Percentiles rank a stretch among this genome's conserved stretches.
Evolutionary conservation across 2,329 filamentous ascomycete species (phyloP).

Genomic region (Exophiala viscosa): DNA sequence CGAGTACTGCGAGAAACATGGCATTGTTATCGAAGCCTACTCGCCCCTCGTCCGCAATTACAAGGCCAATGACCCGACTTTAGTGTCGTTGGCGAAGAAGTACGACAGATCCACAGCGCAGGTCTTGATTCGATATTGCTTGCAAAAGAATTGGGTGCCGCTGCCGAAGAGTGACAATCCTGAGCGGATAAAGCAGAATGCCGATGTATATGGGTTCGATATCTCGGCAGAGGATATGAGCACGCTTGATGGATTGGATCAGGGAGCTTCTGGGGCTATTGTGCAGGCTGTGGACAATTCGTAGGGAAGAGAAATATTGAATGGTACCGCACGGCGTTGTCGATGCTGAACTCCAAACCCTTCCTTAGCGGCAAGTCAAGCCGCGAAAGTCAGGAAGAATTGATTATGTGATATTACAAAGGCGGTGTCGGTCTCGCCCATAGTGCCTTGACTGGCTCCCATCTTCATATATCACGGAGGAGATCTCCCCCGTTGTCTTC

Average conservation of each 20-base stretch:
- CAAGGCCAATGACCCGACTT: slow-evolving; percentile 64
- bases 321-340: too few relatives aligned
- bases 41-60: slow-evolving; percentile 60
- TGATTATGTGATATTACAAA: too few relatives aligned
- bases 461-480: too few relatives aligned
- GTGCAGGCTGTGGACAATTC: slow-evolving; percentile 47
- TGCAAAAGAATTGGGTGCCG: slow-evolving; percentile 73
- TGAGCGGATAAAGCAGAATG: slow-evolving; percentile 64
- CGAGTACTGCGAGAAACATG: slow-evolving; percentile 51
- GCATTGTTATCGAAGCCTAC: slow-evolving; percentile 54
- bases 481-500: too few relatives aligned
- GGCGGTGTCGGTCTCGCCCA: too few relatives aligned
- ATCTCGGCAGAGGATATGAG: slow-evolving; percentile 57
- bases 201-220: slow-evolving; percentile 59
- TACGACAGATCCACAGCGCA: slow-evolving; percentile 72
- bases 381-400: too few relatives aligned
- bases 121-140: slow-evolving; percentile 72
- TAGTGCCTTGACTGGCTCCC: too few relatives aligned
- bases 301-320: too few relatives aligned
- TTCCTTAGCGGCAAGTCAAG: too few relatives aligned
- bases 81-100: slow-evolving; percentile 65
- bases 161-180: slow-evolving; percentile 71
- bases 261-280: slow-evolving; percentile 47
- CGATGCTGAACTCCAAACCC: too few relatives aligned
- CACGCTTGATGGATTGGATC: slow-evolving; percentile 49